phyloP scores from a whole-genome alignment of 2,329 filamentous ascomycete genomes.

The Pseudocercospora musae region DNA sequence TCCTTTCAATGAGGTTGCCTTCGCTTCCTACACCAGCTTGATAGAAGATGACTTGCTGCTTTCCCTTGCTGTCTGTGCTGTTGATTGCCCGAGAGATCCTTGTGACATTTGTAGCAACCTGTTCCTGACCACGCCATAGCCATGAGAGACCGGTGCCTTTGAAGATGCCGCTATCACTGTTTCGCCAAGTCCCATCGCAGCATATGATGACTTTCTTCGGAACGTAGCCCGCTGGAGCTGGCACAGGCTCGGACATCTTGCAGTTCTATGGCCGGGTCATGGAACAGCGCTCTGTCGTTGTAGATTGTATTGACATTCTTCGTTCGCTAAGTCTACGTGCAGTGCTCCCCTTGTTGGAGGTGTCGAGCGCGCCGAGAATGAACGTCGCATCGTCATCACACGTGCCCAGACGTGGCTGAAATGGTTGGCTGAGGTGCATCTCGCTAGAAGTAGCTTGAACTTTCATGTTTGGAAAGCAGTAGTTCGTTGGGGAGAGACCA shows the following conservation, averaged over 20 bases:
- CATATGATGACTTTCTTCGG: conserved; percentile 27
- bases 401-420: not conserved
- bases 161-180: conserved; percentile 27
- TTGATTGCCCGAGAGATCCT: conserved; percentile 34
- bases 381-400: not conserved
- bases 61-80: conserved; percentile 30
- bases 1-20: conserved; percentile 30
- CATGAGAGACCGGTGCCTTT: conserved; percentile 17
- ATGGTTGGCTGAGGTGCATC: not conserved
- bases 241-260: no score
- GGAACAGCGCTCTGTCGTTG: not conserved
- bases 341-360: no score
- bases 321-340: no score
- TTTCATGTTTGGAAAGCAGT: not conserved
- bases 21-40: conserved; percentile 37
- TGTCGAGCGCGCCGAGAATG: not conserved
- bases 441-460: not conserved
- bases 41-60: conserved; percentile 38
- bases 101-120: conserved; percentile 36
- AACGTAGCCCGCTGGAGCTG: not conserved
- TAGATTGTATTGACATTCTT: no score
- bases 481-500: no score
- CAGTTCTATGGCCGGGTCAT: not conserved
- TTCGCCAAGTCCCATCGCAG: conserved; percentile 31
- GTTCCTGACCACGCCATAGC: conserved; percentile 16